Evolutionary conservation across 2,329 filamentous ascomycete species (phyloP).

Genomic region (Cadophora luteo-olivacea): DNA sequence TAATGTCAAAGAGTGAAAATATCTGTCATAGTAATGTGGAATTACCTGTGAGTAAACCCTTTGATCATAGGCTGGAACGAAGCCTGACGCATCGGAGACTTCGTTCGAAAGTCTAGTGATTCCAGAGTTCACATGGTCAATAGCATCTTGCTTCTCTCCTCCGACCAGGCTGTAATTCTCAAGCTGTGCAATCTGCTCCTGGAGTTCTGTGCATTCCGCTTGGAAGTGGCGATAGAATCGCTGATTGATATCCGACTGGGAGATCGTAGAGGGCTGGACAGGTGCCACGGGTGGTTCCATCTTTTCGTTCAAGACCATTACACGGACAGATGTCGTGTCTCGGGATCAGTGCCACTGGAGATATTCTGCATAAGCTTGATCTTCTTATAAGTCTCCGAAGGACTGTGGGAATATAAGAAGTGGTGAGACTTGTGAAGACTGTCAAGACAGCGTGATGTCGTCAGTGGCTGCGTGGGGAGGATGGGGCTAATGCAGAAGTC

Average conservation of each 20-base stretch:
- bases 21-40: background rate
- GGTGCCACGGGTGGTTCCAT: constrained; percentile 6
- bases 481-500: constrained; percentile 1
- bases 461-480: constrained; percentile 12
- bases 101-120: constrained; percentile 84
- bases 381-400: background rate
- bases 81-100: constrained; percentile 82
- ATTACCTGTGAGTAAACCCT: constrained; percentile 80
- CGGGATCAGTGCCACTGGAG: background rate
- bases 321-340: background rate
- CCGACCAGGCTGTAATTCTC: constrained; percentile 65
- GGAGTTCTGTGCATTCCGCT: constrained; percentile 71
- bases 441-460: constrained; percentile 15
- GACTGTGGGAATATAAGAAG: constrained; percentile 5
- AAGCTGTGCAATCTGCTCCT: constrained; percentile 76
- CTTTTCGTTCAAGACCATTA: constrained; percentile 12
- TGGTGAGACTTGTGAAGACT: background rate
- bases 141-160: constrained; percentile 80
- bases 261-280: background rate
- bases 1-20: constrained; percentile 45
- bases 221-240: constrained; percentile 87
- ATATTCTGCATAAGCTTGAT: background rate
- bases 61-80: constrained; percentile 88
- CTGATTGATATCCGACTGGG: constrained; percentile 64
- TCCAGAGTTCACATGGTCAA: constrained; percentile 78